A percentile compares a stretch with the other conserved stretches of the same genome.
Conservation (phyloP, 2,329 filamentous ascomycete species). For the Pleurostoma richardsiae region DNA sequence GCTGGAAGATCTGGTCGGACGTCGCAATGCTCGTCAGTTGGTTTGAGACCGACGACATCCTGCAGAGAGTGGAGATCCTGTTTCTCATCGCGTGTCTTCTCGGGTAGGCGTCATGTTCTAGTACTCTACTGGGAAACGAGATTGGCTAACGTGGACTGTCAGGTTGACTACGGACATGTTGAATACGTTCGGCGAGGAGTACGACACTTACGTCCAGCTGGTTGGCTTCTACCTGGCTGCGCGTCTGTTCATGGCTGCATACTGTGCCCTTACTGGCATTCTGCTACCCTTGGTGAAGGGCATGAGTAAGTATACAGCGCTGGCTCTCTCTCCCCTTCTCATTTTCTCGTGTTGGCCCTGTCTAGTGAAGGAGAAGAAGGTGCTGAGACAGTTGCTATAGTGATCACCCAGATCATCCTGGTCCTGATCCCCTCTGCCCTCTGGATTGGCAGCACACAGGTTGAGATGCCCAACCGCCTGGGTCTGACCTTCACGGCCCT, state of each 20-base stretch:
- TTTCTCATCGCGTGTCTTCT: constrained; percentile 58
- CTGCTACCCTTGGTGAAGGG: constrained; percentile 53
- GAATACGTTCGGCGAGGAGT: constrained; percentile 41
- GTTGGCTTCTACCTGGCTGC: constrained; percentile 57
- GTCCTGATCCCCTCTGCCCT: constrained; percentile 43
- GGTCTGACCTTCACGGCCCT: constrained; percentile 53
- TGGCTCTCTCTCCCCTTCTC: too few species aligned
- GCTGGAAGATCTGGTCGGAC: constrained; percentile 61
- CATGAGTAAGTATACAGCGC: constrained; percentile 21
- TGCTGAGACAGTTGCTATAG: too few species aligned
- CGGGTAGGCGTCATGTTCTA: constrained; percentile 27
- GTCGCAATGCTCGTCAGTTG: constrained; percentile 51
- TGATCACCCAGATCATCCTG: constrained; percentile 41
- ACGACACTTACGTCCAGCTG: constrained; percentile 51
- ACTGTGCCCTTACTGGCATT: constrained; percentile 39
- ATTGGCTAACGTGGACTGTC: constrained; percentile 1
- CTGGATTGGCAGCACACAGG: constrained; percentile 57
- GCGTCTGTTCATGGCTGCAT: constrained; percentile 45
- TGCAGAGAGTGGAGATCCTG: constrained; percentile 52
- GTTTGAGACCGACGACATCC: constrained; percentile 59
- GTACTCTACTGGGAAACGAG: background rate
- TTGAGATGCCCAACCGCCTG: constrained; percentile 48
- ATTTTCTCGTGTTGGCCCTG: too few species aligned
- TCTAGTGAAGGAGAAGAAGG: too few species aligned
- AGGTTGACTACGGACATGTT: constrained; percentile 59